Evolutionary conservation across 2,329 filamentous ascomycete species (phyloP), one percentile per base, ranked within the genome.

Genomic region (Stemphylium beticola): DNA sequence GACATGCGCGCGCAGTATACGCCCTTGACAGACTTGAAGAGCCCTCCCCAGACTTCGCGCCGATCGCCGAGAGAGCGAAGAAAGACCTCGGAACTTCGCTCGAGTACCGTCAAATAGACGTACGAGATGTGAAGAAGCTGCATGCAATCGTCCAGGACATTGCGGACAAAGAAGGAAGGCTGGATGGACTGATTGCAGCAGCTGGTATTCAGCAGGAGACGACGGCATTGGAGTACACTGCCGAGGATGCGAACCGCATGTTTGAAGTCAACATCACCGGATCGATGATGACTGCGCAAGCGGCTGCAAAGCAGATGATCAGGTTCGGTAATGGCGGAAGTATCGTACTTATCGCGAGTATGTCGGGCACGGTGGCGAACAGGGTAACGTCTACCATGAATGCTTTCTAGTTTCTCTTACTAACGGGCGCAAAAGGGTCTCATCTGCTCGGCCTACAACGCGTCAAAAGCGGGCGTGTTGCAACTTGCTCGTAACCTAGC

Each of bases 141-240:
- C 88, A 93, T 72, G 79, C 78, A 37, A 82, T 90, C 47, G 81
- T 96, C 42, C 80, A 83, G 60, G 80, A 78, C 10, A 95, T 96
- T 61, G 90, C 86, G 14, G 80, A 86, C 45, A 77, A 83, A 55
- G 85, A 92, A 60, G 88, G 88, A 5, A 85, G 89, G 14, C 77
- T 96, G 57, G 91, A 96, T 69, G 92, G 92, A 0, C 78, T 96
- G 50, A 85, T 96, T 42, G 87, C 87, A 0, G 87, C 87, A 0
- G 88, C 88, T 0, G 88, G 87, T 1, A 90, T 92, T 66, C 91
- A 96, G 77, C 89, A 96, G 75, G 91, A 96, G 77, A 92, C 87
- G 0, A 78, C 90, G 0, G 92, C 93, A 1, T 80, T 96, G 49
- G 91, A 96, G 43, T 96, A 96, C 72, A 80, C 80, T 1, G 78